phyloP scores from a whole-genome alignment of 2,329 filamentous ascomycete genomes.

The Nannizziopsis arthrosporioides region DNA sequence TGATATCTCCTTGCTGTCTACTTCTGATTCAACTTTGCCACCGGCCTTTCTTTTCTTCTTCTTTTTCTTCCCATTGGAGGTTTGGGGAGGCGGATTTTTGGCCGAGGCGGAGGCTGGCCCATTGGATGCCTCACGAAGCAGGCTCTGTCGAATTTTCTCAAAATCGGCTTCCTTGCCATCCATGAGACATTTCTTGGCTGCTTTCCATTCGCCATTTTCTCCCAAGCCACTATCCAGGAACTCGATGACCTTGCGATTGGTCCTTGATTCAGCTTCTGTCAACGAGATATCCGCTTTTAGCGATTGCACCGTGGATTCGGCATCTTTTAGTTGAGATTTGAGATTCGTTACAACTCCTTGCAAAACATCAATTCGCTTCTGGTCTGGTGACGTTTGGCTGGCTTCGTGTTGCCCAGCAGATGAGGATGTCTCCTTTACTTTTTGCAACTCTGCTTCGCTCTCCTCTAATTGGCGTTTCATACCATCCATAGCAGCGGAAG shows the following conservation, averaged over 20 bases:
- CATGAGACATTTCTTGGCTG: slow-evolving; percentile 24
- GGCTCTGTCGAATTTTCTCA: slow-evolving; percentile 25
- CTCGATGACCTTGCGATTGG: slow-evolving; percentile 27
- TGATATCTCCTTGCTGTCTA: slow-evolving; percentile 24
- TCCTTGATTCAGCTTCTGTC: slow-evolving; percentile 27
- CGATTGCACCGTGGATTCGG: slow-evolving; percentile 39
- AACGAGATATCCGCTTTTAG: slow-evolving; percentile 35
- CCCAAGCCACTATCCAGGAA: slow-evolving; percentile 32
- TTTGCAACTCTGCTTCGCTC: slow-evolving; percentile 31
- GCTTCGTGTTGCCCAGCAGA: slow-evolving; percentile 18
- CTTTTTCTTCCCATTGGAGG: slow-evolving; percentile 56
- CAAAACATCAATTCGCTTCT: slow-evolving; percentile 45
- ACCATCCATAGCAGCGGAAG: slow-evolving; percentile 23
- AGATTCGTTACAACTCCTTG: slow-evolving; percentile 46
- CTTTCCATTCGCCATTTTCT: slow-evolving; percentile 27
- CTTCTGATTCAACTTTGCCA: slow-evolving; percentile 35
- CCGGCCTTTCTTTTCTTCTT: slow-evolving; percentile 80
- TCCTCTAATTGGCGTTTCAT: slow-evolving; percentile 31
- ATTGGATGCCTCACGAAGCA: slow-evolving; percentile 18
- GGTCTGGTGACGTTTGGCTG: slow-evolving; percentile 30
- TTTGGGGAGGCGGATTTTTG: slow-evolving; percentile 14
- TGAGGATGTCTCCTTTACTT: slow-evolving; percentile 17
- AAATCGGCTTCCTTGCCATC: slow-evolving; percentile 28
- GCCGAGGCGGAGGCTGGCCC: slow-evolving; percentile 16
- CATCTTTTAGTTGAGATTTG: slow-evolving; percentile 43